Evolutionary conservation across 2,329 filamentous ascomycete species (phyloP), one percentile per base, ranked within the genome.

Genomic region (Fusarium nygamai): DNA sequence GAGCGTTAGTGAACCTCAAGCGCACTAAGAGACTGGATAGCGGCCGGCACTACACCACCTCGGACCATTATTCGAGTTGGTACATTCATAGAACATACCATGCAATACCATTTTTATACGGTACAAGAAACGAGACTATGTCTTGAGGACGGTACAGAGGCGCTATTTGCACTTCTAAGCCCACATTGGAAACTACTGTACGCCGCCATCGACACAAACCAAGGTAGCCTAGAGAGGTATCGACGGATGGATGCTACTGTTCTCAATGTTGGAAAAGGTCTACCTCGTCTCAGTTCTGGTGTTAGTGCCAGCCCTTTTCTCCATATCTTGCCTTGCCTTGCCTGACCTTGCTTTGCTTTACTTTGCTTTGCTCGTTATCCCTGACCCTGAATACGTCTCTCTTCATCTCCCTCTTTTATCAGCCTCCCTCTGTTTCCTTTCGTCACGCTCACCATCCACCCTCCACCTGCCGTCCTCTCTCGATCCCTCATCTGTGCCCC

Each of bases 221-320:
- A 69, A 69, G 41, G 64, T 67, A 60, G 46, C 47, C 46, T 53
- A 53, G 63, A 34, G 41, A 47, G 19, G 36, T 27, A 62, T 63
- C 53, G 53, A 64, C 53, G 24, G 50, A 58, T 62, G 38, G 29
- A 57, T 64, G 34, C 43, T 64, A 47, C 56, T 61, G 44, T 41
- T 22, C 53, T 41, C 27, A 54, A 69, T 54, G 62, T 73, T 73
- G 47, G 38, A 44, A 48, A 66, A 44, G 50, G 64, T 59, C 54
- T 74, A 57, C 67, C 54, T 63, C 47, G 41, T 73, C 72, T 69
- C 61, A 70, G 58, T 62, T 43, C 53, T 64, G 34, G 24, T 72
- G 57, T 72, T 78, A 78, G 76, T 76, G 69, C 73, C 76, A 76
- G 72, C 72, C 72, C 67, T 76, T 61, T 67, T 75, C 72, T 67